Percentiles rank a stretch among this genome's conserved stretches.
Evolutionary conservation across 1,139 yeast species (phyloP).

Genomic region (Kurtzmaniella natalensis): DNA sequence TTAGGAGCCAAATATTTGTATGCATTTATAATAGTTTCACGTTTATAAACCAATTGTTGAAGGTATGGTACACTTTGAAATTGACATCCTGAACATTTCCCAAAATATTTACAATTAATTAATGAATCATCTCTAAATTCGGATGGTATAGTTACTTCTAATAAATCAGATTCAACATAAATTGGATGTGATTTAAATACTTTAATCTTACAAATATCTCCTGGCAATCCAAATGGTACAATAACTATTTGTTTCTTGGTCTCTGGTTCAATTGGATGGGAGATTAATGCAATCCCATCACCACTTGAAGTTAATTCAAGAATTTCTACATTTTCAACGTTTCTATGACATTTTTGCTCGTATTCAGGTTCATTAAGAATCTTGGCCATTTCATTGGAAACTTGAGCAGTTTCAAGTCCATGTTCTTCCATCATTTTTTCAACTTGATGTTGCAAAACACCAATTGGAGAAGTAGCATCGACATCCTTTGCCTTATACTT

Average conservation of each 20-base stretch:
- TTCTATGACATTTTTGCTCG: slow-evolving; percentile 54
- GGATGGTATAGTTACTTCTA: slow-evolving; percentile 47
- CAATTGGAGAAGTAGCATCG: slow-evolving; percentile 79
- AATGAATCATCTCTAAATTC: slow-evolving; percentile 47
- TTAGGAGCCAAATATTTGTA: slow-evolving; percentile 67
- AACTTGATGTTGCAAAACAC: slow-evolving; percentile 75
- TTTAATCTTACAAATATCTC: slow-evolving; percentile 67
- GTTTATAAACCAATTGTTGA: slow-evolving; percentile 68
- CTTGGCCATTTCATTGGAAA: slow-evolving; percentile 59
- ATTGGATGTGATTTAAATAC: slow-evolving; percentile 76
- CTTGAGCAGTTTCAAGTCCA: slow-evolving; percentile 40
- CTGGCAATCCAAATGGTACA: slow-evolving; percentile 86
- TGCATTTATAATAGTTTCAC: slow-evolving; percentile 74
- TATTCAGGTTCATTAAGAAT: slow-evolving; percentile 58
- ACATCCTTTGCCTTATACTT: slow-evolving; percentile 55
- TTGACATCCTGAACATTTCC: slow-evolving; percentile 78
- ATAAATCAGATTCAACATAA: slow-evolving; percentile 72
- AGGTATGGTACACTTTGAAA: slow-evolving; percentile 75
- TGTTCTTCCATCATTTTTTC: slow-evolving; percentile 47
- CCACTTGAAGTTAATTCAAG: slow-evolving; percentile 69
- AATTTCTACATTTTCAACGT: slow-evolving; percentile 54
- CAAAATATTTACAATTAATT: slow-evolving; percentile 41
- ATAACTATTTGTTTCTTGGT: slow-evolving; percentile 42
- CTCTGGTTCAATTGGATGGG: slow-evolving; percentile 48
- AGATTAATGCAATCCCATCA: slow-evolving; percentile 64